Conservation (phyloP, 768 basidiomycete genomes). For the Guyanaporus albipodus region DNA sequence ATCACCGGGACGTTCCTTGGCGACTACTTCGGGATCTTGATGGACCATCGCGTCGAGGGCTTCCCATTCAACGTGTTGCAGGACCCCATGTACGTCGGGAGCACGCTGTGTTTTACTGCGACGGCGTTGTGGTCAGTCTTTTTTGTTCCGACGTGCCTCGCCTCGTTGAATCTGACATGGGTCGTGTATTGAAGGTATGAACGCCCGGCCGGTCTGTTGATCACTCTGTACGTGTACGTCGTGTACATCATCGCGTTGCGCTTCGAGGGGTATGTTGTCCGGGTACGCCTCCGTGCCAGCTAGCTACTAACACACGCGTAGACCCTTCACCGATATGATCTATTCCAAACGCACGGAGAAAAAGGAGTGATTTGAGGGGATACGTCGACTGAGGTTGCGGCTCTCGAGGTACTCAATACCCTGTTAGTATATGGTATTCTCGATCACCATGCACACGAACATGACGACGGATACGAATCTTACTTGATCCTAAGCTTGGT, state of each 20-base stretch:
- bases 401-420: background rate
- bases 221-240: constrained; percentile 79
- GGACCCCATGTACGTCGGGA: constrained; percentile 97
- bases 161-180: background rate
- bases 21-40: constrained; percentile 82
- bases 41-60: constrained; percentile 87
- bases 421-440: background rate
- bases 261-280: constrained; percentile 77
- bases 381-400: background rate
- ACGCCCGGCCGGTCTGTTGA: constrained; percentile 75
- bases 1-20: constrained; percentile 90
- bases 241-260: constrained; percentile 80
- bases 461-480: background rate
- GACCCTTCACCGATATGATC: constrained; percentile 81
- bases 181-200: constrained; percentile 62
- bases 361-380: constrained; percentile 20
- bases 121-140: constrained; percentile 75
- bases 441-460: background rate
- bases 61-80: constrained; percentile 94
- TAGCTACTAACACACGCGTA: constrained; percentile 22
- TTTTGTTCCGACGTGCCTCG: too few species aligned
- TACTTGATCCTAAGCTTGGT: background rate
- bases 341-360: constrained; percentile 50
- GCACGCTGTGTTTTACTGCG: constrained; percentile 84
- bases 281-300: too few species aligned